These are phyloP conservation scores for Claviceps sorghi DNA, from an alignment of 2,329 filamentous ascomycete species.

Conservation along the genomic window DNA sequence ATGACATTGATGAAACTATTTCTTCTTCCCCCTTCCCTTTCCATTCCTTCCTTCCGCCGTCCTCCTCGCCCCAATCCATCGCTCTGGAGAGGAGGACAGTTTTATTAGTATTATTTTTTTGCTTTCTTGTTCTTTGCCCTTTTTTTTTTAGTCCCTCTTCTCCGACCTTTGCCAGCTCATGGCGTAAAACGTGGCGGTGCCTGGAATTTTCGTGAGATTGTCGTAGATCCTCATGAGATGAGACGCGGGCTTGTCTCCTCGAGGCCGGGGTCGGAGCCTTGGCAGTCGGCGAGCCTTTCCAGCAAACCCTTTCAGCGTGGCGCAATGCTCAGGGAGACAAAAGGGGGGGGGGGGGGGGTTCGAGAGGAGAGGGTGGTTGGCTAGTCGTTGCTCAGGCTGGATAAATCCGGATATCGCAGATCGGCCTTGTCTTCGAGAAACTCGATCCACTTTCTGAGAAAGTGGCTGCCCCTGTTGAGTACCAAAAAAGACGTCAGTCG, in stretches of 20 bases:
- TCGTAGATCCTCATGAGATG: too few species aligned
- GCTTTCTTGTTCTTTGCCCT: neutral
- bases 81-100: neutral
- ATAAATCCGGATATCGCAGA: conserved; percentile 67
- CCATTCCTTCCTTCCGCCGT: neutral
- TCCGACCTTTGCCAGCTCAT: too few species aligned
- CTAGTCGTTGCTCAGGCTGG: conserved; percentile 17
- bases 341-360: too few species aligned
- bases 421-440: conserved; percentile 84
- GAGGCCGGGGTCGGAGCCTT: too few species aligned
- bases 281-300: neutral
- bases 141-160: neutral
- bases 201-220: too few species aligned
- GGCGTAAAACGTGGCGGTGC: too few species aligned
- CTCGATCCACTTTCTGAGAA: conserved; percentile 81
- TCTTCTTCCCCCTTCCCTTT: neutral
- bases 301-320: neutral
- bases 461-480: conserved; percentile 56
- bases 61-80: neutral
- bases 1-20: neutral
- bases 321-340: too few species aligned
- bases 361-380: too few species aligned
- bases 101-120: neutral
- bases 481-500: neutral
- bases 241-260: too few species aligned